Percentiles rank a stretch among this genome's conserved stretches.
These are phyloP conservation scores for Ceratorhiza oryzae-sativae DNA, from an alignment of 1,284 basidiomycete genomes.

Conservation along the genomic window DNA sequence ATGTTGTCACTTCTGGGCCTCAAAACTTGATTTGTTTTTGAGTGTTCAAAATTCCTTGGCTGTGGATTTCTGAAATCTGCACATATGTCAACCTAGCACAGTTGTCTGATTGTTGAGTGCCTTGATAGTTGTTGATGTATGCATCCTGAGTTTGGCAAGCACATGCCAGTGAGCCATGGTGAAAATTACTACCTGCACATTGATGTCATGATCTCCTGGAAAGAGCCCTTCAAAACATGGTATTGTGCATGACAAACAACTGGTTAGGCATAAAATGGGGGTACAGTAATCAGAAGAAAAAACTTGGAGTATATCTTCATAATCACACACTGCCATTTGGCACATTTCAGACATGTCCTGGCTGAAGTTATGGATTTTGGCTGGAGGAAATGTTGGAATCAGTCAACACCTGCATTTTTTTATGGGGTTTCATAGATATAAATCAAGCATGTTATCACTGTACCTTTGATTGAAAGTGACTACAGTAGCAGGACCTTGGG, in stretches of 20 bases:
- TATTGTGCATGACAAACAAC: background rate
- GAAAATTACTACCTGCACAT: background rate
- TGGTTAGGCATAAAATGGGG: too few relatives aligned
- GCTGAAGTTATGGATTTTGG: constrained; percentile 10
- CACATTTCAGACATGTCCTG: constrained; percentile 29
- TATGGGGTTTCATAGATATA: background rate
- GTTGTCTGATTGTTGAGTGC: background rate
- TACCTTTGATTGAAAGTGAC: background rate
- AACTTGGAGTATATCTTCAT: constrained; percentile 49
- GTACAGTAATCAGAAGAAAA: background rate
- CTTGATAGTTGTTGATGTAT: background rate
- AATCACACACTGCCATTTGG: constrained; percentile 28
- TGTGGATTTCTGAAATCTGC: too few relatives aligned
- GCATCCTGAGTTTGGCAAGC: background rate
- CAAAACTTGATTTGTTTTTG: too few relatives aligned
- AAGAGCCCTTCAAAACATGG: background rate
- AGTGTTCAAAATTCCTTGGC: too few relatives aligned
- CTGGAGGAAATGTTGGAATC: background rate
- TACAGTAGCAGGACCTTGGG: background rate
- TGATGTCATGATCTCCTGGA: background rate
- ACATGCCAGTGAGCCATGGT: constrained; percentile 2
- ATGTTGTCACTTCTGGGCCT: too few relatives aligned
- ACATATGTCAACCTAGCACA: too few relatives aligned
- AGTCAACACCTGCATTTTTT: constrained; percentile 8
- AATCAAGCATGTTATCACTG: background rate